Evolutionary conservation across 2,329 filamentous ascomycete genomes (phyloP), one percentile per base, ranked within the genome.

Genomic region (Colletotrichum nymphaeae): DNA sequence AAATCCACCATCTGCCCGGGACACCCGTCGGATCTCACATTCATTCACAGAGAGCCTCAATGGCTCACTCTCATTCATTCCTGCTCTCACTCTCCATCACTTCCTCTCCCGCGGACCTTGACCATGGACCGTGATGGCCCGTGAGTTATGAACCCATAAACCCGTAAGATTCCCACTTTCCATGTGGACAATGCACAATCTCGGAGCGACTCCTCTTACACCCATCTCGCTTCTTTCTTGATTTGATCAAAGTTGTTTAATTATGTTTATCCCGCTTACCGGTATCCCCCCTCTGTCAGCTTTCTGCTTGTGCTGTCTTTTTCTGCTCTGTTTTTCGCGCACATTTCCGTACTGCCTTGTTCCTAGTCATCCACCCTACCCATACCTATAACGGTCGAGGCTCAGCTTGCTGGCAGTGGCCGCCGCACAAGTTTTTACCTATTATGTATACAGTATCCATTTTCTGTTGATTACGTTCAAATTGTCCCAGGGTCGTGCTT

Each of bases 241-340:
- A 26, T 63, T 35, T 63, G 12, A 16, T 35, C 12, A 55, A 35
- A 63, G 32, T 42, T 30, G 30, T 11, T 24, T n/a, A 26, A 26
- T 64, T 9, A 49, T 24, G 12, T 28, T 26, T 32, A 30, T 22
- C n/a, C 9, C 30, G 49, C 8, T n/a, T 19, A 42, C 37, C 37
- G 14, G 37, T 11, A 1, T 42, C 5, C 37, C 14, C 37, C 37
- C 26, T 28, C 35, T 42, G 11, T 35, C 9, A 12, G 32, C 32
- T 12, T 42, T 19, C 37, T 42, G 37, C 37, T 19, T 19, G 14
- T 42, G 37, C 16, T 16, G 14, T 16, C 14, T 19, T 56, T 52
- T 49, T 69, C 19, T 49, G 42, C 19, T 69, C 32, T 57, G 59
- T 64, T 53, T 65, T 30, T 69, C 67, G 59, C 67, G 52, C 67